Conservation (phyloP, 345 rosid species). For the Raphanus sativus region DNA sequence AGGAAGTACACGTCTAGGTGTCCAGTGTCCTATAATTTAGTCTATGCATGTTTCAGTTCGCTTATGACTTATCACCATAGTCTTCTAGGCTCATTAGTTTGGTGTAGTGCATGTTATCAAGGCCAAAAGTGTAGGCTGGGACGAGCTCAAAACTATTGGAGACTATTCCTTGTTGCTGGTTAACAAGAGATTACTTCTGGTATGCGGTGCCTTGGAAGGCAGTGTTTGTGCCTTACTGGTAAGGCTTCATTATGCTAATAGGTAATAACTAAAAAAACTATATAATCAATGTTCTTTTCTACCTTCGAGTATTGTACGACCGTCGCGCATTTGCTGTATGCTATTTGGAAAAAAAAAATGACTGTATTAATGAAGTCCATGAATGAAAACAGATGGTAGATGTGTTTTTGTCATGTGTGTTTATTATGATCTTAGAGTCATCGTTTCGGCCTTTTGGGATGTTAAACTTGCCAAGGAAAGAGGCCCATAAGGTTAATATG, state of each 20-base stretch:
- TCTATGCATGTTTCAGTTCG: slow-evolving; percentile 31
- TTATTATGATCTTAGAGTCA: background rate
- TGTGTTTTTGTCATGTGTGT: background rate
- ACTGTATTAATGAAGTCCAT: background rate
- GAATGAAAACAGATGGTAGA: background rate
- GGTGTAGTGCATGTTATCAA: slow-evolving; percentile 71
- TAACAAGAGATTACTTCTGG: slow-evolving; percentile 93
- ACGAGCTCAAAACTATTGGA: slow-evolving; percentile 93
- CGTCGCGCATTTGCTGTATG: too few relatives aligned
- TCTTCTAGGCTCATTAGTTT: slow-evolving; percentile 36
- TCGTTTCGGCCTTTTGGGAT: background rate
- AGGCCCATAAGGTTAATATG: slow-evolving; percentile 10
- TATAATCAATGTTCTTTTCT: too few relatives aligned
- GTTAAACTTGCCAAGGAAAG: background rate
- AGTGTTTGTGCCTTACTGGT: slow-evolving; percentile 94
- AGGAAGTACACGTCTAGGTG: slow-evolving; percentile 99
- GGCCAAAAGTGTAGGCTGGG: slow-evolving; percentile 95
- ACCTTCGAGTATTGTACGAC: too few relatives aligned
- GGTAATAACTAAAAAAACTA: too few relatives aligned
- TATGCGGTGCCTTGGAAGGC: slow-evolving; percentile 95
- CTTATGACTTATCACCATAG: background rate
- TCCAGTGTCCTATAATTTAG: slow-evolving; percentile 87
- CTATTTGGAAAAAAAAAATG: too few relatives aligned
- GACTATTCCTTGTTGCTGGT: slow-evolving; percentile 96
- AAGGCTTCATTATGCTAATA: slow-evolving; percentile 21